Conservation (phyloP, 2,329 filamentous ascomycete genomes). For the Exophiala sp. region DNA sequence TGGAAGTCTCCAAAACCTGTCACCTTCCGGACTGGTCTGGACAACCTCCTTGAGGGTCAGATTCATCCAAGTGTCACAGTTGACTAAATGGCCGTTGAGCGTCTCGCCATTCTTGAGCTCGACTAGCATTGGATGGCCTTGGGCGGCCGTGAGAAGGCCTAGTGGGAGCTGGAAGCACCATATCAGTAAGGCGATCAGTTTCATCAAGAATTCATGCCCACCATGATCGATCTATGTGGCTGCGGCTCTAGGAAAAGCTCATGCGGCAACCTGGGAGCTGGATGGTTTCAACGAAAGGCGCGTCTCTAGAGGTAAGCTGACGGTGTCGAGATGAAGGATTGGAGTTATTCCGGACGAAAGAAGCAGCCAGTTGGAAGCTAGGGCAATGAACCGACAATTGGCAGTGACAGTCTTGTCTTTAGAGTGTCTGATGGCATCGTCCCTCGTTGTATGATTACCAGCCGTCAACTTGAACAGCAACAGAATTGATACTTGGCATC, state of each 20-base stretch:
- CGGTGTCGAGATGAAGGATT: not conserved
- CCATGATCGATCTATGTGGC: too few relatives aligned
- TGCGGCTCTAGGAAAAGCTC: not conserved
- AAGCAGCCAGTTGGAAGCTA: not conserved
- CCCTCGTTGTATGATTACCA: too few relatives aligned
- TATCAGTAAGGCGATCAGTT: not conserved
- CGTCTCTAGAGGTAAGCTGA: not conserved
- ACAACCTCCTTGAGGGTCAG: constrained; percentile 94
- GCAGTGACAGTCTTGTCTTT: not conserved
- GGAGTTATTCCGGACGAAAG: not conserved
- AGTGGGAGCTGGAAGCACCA: constrained; percentile 49
- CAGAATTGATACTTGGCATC: constrained; percentile 1
- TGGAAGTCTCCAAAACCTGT: constrained; percentile 84
- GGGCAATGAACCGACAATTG: too few relatives aligned
- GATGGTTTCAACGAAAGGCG: not conserved
- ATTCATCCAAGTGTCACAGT: constrained; percentile 99
- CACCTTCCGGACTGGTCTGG: constrained; percentile 89
- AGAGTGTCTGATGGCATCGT: not conserved
- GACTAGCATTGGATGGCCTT: constrained; percentile 96
- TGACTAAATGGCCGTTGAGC: constrained; percentile 89
- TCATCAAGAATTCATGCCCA: too few relatives aligned
- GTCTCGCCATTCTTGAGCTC: constrained; percentile 98
- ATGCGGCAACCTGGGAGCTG: not conserved
- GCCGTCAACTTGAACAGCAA: too few relatives aligned
- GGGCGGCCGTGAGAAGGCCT: constrained; percentile 86